phyloP scores from a whole-genome alignment of 1,284 basidiomycete genomes.

The Xerocomus minutiporus region DNA sequence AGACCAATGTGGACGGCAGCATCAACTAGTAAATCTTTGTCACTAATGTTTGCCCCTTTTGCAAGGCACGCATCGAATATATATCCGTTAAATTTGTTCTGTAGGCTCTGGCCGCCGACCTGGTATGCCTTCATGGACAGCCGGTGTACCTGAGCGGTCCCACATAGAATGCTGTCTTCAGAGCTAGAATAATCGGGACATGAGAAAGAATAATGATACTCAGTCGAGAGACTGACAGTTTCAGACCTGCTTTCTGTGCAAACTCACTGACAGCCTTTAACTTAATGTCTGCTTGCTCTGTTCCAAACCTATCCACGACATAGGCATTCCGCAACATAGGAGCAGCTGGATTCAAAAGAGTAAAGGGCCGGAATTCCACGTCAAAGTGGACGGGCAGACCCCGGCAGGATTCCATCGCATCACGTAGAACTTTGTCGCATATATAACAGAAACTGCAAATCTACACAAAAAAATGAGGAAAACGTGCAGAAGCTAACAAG shows the following conservation, averaged over 20 bases:
- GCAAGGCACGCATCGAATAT: constrained; percentile 67
- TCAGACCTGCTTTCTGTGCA: constrained; percentile 57
- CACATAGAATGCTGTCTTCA: constrained; percentile 57
- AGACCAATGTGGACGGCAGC: constrained; percentile 54
- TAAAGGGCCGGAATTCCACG: constrained; percentile 71
- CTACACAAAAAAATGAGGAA: constrained; percentile 34
- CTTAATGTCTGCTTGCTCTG: constrained; percentile 50
- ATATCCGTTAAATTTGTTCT: constrained; percentile 51
- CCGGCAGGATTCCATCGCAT: constrained; percentile 57
- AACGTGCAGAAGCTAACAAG: neutral
- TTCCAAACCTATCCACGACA: constrained; percentile 50
- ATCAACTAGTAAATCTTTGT: constrained; percentile 55
- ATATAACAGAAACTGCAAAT: constrained; percentile 72
- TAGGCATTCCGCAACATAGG: constrained; percentile 34
- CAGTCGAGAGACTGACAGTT: constrained; percentile 49
- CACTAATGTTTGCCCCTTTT: constrained; percentile 57
- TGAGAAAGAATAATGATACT: neutral
- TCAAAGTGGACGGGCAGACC: constrained; percentile 63
- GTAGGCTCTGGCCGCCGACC: constrained; percentile 57
- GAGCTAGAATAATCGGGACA: constrained; percentile 34
- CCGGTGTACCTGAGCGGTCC: constrained; percentile 68
- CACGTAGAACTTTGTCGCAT: constrained; percentile 64
- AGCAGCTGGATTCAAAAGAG: constrained; percentile 47
- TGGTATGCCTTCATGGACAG: constrained; percentile 66
- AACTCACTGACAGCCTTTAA: constrained; percentile 44